Base-by-base conservation (phyloP, 129 eudicot genomes). In the Solidago caesia region DNA sequence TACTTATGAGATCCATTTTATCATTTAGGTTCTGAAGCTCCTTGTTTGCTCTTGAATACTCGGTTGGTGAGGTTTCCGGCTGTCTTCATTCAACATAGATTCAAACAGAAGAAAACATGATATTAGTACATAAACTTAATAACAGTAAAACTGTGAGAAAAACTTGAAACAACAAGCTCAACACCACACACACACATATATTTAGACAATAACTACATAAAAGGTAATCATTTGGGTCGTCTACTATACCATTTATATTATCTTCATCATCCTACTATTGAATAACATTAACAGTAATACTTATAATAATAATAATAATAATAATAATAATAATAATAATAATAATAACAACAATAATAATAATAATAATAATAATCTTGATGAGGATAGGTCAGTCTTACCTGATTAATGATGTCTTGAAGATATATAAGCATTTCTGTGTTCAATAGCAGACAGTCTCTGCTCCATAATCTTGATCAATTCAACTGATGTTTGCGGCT, bases 41-140 rank as follows among this genome's bases (percentile, higher is more conserved):
- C 83, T 93, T 93, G 77, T 94, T 90, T 58, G 98, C 98, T 75
- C 80, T 85, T 44, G 92, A 73, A 82, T 78, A 90, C 69, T 94
- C 98, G 0, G 81, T 77, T 2, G 92, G 93, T 71, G 86, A 80
- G 83, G 82, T 85, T 55, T 90, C 97, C 4, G 96, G 96, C 97
- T 94, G 93, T 83, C 91, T 86, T 86, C 78, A 85, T 64, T 74
- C 66, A 84, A 84, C 21, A 63, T 8, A 43, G 25, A 78, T n/a
- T 51, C 12, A 47, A 7, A 71, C 71, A 53, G 51, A 71, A 26
- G 48, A 49, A 27, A 77, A 49, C 67, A 77, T n/a, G 11, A 21
- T 43, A 64, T 70, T 61, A 71, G 77, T 7, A 62, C 11, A 26
- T 72, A 46, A 81, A 29, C 61, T 70, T 60, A 78, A 49, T 25